These are phyloP conservation scores for Sphaerostilbella broomeana DNA, from an alignment of 2,329 filamentous ascomycete species.

Conservation along the genomic window DNA sequence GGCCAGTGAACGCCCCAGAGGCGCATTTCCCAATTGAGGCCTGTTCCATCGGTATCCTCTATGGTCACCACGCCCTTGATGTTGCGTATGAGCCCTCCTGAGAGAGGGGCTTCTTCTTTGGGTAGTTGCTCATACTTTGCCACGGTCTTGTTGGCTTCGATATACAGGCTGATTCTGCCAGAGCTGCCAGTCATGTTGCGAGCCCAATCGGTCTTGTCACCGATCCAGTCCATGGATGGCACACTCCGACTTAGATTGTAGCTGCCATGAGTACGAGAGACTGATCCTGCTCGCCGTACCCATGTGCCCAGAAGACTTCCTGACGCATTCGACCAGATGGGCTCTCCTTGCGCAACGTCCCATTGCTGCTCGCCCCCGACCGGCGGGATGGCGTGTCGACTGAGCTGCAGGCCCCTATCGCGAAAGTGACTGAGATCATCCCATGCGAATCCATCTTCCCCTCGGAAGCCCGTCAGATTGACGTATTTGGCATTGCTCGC, in stretches of 20 bases:
- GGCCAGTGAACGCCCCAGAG: conserved; percentile 84
- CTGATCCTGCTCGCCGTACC: conserved; percentile 51
- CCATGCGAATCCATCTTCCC: conserved; percentile 73
- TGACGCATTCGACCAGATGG: conserved; percentile 71
- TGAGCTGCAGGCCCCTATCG: conserved; percentile 57
- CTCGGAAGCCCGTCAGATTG: conserved; percentile 71
- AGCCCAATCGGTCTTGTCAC: conserved; percentile 54
- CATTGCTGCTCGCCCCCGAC: conserved; percentile 36
- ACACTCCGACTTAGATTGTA: conserved; percentile 61
- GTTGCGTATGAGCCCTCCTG: conserved; percentile 56
- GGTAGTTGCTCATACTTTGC: conserved; percentile 37
- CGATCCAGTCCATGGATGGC: conserved; percentile 60
- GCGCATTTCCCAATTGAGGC: conserved; percentile 71
- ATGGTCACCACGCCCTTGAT: conserved; percentile 65
- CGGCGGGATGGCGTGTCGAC: conserved; percentile 42
- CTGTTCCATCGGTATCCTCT: conserved; percentile 59
- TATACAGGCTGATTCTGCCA: conserved; percentile 62
- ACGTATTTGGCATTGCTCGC: conserved; percentile 38
- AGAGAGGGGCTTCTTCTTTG: conserved; percentile 27
- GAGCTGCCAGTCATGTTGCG: conserved; percentile 72
- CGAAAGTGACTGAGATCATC: conserved; percentile 61
- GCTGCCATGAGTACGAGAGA: conserved; percentile 38
- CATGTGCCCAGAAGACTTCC: conserved; percentile 72
- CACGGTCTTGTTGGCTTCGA: conserved; percentile 51
- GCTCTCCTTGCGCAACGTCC: conserved; percentile 32